Evolutionary conservation across 2,329 filamentous ascomycete species (phyloP).

Genomic region (Talaromyces sp.): DNA sequence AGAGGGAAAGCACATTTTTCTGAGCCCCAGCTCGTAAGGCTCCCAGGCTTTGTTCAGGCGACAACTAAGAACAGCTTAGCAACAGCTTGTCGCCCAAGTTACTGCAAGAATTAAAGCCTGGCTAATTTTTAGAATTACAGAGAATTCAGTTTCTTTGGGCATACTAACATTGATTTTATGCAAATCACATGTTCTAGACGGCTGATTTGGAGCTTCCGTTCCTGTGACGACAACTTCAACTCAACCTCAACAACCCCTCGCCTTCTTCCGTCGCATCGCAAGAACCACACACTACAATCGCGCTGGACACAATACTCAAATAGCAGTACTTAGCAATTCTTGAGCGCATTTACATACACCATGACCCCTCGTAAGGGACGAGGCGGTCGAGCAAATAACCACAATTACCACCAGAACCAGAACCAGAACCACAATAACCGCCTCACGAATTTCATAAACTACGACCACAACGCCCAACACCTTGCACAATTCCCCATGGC

Average conservation of each 20-base stretch:
- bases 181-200: background rate
- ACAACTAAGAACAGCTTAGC: background rate
- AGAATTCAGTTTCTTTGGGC: background rate
- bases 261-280: background rate
- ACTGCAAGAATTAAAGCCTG: background rate
- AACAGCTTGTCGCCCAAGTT: background rate
- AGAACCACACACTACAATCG: background rate
- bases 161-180: background rate
- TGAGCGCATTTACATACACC: slow-evolving; percentile 7
- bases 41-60: background rate
- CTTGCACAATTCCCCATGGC: slow-evolving; percentile 10
- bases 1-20: background rate
- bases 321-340: background rate
- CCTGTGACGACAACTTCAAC: background rate
- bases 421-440: slow-evolving; percentile 17
- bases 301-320: too few species aligned
- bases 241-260: background rate
- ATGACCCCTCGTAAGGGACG: slow-evolving; percentile 36
- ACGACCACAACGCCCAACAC: slow-evolving; percentile 15
- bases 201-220: background rate
- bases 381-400: slow-evolving; percentile 27
- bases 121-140: background rate
- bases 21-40: background rate
- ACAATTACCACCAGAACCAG: slow-evolving; percentile 25
- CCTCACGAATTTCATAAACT: slow-evolving; percentile 18